phyloP scores from a whole-genome alignment of 768 basidiomycete genomes.

The Sarcodon sp. region DNA sequence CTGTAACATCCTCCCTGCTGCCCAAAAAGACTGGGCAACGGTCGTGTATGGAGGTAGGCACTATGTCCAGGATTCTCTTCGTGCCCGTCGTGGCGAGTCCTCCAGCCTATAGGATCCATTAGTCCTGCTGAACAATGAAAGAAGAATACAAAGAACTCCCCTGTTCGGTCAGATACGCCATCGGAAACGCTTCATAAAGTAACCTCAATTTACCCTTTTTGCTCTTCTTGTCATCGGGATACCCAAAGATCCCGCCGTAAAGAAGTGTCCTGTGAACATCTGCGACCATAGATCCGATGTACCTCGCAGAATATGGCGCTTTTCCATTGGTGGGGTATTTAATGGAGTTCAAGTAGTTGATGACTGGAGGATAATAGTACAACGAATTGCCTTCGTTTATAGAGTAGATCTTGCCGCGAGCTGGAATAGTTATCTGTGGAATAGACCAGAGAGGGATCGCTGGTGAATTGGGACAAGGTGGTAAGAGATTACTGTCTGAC shows the following conservation, averaged over 20 bases:
- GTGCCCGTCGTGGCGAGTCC: constrained; percentile 94
- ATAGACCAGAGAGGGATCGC: constrained; percentile 1
- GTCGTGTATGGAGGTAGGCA: constrained; percentile 80
- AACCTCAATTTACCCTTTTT: constrained; percentile 91
- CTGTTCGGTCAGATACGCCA: constrained; percentile 93
- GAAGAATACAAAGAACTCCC: constrained; percentile 23
- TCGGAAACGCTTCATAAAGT: constrained; percentile 96
- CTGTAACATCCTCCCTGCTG: constrained; percentile 84
- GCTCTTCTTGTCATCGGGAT: constrained; percentile 96
- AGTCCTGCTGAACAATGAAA: constrained; percentile 6
- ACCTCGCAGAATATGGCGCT: constrained; percentile 79
- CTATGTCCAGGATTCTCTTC: constrained; percentile 85
- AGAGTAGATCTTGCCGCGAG: constrained; percentile 97
- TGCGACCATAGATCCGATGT: constrained; percentile 99
- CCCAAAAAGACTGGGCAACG: constrained; percentile 91
- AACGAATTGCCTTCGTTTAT: constrained; percentile 98
- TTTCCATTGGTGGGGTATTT: constrained; percentile 76
- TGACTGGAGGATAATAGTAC: constrained; percentile 81
- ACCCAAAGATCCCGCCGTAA: constrained; percentile 98
- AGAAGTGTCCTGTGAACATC: constrained; percentile 94
- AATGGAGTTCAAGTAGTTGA: constrained; percentile 78
- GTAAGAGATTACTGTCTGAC: constrained; percentile 25
- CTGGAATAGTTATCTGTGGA: constrained; percentile 76
- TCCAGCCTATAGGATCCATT: constrained; percentile 53
- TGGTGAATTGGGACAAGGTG: constrained; percentile 1